Evolutionary conservation across 2,329 filamentous ascomycete genomes (phyloP).

Genomic region (Aquanectria penicillioides): DNA sequence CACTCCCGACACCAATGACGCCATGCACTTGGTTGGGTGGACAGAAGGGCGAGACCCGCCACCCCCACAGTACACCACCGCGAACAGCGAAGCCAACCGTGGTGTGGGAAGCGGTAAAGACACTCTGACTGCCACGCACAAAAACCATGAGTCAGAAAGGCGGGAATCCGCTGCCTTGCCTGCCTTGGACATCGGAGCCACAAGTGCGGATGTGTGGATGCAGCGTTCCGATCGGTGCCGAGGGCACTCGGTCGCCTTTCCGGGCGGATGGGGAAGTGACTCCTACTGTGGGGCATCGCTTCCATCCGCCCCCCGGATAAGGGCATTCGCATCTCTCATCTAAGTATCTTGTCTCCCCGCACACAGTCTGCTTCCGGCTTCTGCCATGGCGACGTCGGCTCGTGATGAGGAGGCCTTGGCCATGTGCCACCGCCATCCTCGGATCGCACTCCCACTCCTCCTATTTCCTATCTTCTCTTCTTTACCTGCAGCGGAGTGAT

Average conservation of each 20-base stretch:
- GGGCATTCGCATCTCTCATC: not conserved
- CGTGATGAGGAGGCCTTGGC: constrained; percentile 6
- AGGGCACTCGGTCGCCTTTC: constrained; percentile 20
- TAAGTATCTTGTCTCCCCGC: not conserved
- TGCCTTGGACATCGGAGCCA: not conserved
- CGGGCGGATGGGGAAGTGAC: constrained; percentile 27
- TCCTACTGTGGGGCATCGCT: constrained; percentile 16
- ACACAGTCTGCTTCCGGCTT: constrained; percentile 10
- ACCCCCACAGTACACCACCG: constrained; percentile 12
- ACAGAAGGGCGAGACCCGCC: not conserved
- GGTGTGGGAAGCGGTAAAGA: constrained; percentile 9
- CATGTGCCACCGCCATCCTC: constrained; percentile 16
- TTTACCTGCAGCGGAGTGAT: not conserved
- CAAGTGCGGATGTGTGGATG: constrained; percentile 15
- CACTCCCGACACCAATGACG: constrained; percentile 13
- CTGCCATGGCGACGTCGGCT: constrained; percentile 11
- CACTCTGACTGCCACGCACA: constrained; percentile 4
- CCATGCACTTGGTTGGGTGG: not conserved
- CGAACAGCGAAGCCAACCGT: constrained; percentile 8
- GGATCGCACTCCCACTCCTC: not conserved
- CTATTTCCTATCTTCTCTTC: not conserved
- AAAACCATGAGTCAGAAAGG: constrained; percentile 21
- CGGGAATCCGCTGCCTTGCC: too few relatives aligned
- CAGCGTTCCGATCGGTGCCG: constrained; percentile 33
- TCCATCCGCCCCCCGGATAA: constrained; percentile 20